phyloP scores from a whole-genome alignment of 192 early-diverging fungal species.

The Backusella morwellensis region DNA sequence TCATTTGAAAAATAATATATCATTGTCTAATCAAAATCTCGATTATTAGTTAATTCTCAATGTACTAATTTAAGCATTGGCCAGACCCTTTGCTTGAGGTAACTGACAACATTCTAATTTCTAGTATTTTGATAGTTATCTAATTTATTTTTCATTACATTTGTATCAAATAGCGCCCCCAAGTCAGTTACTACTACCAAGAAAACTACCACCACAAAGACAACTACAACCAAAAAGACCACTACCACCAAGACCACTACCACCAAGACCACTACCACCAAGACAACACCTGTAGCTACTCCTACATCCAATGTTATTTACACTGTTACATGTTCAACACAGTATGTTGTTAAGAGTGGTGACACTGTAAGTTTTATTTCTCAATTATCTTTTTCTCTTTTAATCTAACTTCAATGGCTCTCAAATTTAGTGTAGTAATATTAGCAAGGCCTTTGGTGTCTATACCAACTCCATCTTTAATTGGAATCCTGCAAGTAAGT shows the following conservation, averaged over 20 bases:
- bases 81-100: constrained; percentile 23
- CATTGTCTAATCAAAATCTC: not conserved
- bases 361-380: constrained; percentile 16
- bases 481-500: constrained; percentile 25
- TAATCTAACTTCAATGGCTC: not conserved
- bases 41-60: constrained; percentile 8
- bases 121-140: not conserved
- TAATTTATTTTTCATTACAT: not conserved
- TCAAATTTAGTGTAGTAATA: constrained; percentile 12
- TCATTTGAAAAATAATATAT: not conserved
- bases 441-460: constrained; percentile 5
- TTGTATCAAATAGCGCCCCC: not conserved
- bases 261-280: not conserved
- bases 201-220: not conserved
- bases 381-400: not conserved
- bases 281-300: not conserved
- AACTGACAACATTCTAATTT: not conserved
- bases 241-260: no score
- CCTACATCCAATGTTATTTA: not conserved
- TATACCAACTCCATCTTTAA: constrained; percentile 14
- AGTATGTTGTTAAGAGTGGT: constrained; percentile 14
- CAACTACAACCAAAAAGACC: no score
- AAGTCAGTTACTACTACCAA: not conserved
- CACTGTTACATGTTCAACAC: constrained; percentile 13
- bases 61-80: constrained; percentile 29